Conservation (phyloP, 2,329 filamentous ascomycete species). For the Cercospora nicotianae region DNA sequence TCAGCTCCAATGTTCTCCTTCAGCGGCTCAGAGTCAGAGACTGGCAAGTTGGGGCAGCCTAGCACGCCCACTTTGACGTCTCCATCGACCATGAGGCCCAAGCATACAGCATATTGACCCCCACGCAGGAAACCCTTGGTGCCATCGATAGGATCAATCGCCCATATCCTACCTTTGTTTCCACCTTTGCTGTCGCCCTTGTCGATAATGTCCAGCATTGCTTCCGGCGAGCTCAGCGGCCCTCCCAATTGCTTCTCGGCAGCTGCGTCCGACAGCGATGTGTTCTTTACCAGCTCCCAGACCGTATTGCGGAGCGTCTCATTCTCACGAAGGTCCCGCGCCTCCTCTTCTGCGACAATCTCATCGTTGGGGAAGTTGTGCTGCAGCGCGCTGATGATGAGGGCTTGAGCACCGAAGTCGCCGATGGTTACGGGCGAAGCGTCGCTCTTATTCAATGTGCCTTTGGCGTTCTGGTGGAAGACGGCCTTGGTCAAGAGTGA, state of each 20-base stretch:
- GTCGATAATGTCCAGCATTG: conserved; percentile 61
- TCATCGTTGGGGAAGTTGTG: conserved; percentile 87
- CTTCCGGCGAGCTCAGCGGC: conserved; percentile 63
- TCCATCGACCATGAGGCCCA: conserved; percentile 88
- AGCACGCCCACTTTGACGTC: conserved; percentile 92
- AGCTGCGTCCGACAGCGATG: conserved; percentile 65
- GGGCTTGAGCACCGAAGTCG: conserved; percentile 94
- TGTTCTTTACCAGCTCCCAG: conserved; percentile 77
- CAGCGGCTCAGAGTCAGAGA: conserved; percentile 74
- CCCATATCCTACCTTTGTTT: conserved; percentile 79
- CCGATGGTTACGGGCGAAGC: conserved; percentile 96
- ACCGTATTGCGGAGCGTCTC: conserved; percentile 69
- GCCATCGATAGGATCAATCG: conserved; percentile 94
- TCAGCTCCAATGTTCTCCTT: conserved; percentile 71
- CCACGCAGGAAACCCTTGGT: conserved; percentile 96
- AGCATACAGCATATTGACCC: conserved; percentile 94
- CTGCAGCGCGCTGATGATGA: conserved; percentile 88
- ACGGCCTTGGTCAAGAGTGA: conserved; percentile 73
- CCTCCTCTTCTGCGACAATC: conserved; percentile 94
- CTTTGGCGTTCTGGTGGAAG: conserved; percentile 87
- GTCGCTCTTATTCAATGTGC: conserved; percentile 91
- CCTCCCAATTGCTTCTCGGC: conserved; percentile 71
- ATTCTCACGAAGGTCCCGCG: conserved; percentile 73
- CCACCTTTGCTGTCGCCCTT: conserved; percentile 69
- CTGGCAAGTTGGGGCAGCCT: conserved; percentile 90